These are phyloP conservation scores for Rhizodiscina lignyota DNA, from an alignment of 495 filamentous ascomycete species.

Conservation along the genomic window DNA sequence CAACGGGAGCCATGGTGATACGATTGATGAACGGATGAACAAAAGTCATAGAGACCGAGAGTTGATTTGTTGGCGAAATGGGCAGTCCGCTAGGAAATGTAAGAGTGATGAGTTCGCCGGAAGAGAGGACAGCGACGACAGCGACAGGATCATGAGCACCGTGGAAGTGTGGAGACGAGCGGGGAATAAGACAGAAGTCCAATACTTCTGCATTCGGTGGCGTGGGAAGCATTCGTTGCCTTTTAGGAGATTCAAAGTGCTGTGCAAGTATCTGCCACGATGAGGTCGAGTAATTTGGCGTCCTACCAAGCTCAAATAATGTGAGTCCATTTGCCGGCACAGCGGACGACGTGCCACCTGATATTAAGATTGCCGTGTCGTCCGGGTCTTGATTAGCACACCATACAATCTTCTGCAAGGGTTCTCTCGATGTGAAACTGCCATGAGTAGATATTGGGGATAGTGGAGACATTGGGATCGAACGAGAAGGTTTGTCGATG, in stretches of 20 bases:
- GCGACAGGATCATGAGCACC: slow-evolving; percentile 84
- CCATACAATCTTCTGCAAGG: slow-evolving; percentile 67
- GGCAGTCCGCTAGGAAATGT: slow-evolving; percentile 84
- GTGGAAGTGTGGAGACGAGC: slow-evolving; percentile 64
- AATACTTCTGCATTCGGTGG: slow-evolving; percentile 63
- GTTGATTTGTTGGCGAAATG: slow-evolving; percentile 76
- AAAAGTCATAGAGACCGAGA: slow-evolving; percentile 67
- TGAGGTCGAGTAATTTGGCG: slow-evolving; percentile 79
- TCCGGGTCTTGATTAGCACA: slow-evolving; percentile 84
- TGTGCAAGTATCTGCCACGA: slow-evolving; percentile 65
- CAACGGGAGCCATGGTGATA: slow-evolving; percentile 46
- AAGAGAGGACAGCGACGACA: slow-evolving; percentile 57
- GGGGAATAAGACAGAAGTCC: slow-evolving; percentile 73
- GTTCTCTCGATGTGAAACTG: slow-evolving; percentile 41
- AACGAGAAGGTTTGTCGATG: slow-evolving; percentile 40
- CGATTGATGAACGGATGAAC: slow-evolving; percentile 76
- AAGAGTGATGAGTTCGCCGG: slow-evolving; percentile 74
- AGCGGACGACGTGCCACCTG: slow-evolving; percentile 54
- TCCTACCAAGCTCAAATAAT: slow-evolving; percentile 75
- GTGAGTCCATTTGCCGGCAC: slow-evolving; percentile 57
- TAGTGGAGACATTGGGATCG: slow-evolving; percentile 25
- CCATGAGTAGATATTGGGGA: slow-evolving; percentile 20
- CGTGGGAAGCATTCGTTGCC: slow-evolving; percentile 50
- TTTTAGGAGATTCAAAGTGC: slow-evolving; percentile 58
- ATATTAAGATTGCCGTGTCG: slow-evolving; percentile 76